phyloP scores from a whole-genome alignment of 345 rosid species.

The Linum tenue region DNA sequence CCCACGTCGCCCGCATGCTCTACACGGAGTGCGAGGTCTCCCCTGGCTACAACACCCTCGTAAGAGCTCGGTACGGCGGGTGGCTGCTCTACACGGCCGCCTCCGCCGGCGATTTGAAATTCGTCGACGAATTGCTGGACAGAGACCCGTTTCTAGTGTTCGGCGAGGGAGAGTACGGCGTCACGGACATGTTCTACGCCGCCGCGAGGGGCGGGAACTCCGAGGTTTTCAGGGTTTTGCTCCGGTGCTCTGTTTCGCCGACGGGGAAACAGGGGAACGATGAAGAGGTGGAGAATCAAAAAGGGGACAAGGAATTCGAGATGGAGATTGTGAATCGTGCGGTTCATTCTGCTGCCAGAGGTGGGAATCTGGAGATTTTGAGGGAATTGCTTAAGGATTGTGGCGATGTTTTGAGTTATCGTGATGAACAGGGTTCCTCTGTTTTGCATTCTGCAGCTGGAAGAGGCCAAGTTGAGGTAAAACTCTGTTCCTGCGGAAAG shows the following conservation, averaged over 20 bases:
- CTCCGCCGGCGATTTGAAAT: slow-evolving; percentile 73
- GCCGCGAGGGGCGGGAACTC: slow-evolving; percentile 66
- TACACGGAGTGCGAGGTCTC: slow-evolving; percentile 50
- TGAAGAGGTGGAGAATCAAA: slow-evolving; percentile 46
- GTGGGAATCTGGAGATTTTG: slow-evolving; percentile 71
- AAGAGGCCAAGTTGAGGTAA: slow-evolving; percentile 78
- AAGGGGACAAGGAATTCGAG: slow-evolving; percentile 43
- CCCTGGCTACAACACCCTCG: slow-evolving; percentile 46
- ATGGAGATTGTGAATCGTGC: slow-evolving; percentile 75
- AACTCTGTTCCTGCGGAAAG: too few species aligned
- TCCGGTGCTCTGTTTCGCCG: slow-evolving; percentile 34
- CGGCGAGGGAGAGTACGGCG: slow-evolving; percentile 96
- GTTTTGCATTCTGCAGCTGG: slow-evolving; percentile 76
- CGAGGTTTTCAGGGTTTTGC: slow-evolving; percentile 54
- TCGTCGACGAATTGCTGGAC: slow-evolving; percentile 52
- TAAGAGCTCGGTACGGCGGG: slow-evolving; percentile 92
- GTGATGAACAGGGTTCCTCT: slow-evolving; percentile 60
- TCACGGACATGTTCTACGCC: slow-evolving; percentile 71
- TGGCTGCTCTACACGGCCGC: slow-evolving; percentile 96
- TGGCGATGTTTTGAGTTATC: slow-evolving; percentile 34
- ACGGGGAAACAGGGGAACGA: slow-evolving; percentile 27
- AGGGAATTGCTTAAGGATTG: slow-evolving; percentile 33
- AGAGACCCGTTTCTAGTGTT: slow-evolving; percentile 83
- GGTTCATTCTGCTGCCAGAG: slow-evolving; percentile 79
- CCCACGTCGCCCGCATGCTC: slow-evolving; percentile 56